Base-by-base conservation (phyloP, 2,329 filamentous ascomycete species). In the Mycosphaerella arachidis region DNA sequence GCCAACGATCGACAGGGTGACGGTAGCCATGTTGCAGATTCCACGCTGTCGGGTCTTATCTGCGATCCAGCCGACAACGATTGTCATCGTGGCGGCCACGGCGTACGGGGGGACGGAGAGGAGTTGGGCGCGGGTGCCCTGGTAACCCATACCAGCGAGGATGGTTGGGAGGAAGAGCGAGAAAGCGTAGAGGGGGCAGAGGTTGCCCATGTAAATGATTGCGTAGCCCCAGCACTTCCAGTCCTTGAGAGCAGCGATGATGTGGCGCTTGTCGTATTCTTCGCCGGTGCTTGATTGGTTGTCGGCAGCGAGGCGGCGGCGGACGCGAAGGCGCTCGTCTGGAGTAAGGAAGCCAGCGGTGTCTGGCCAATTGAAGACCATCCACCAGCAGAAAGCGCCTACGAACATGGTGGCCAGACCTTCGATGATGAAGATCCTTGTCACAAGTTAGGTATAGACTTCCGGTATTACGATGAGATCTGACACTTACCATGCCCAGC, bases 181-280 rank as follows among this genome's bases (percentile, higher is more conserved):
- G 66, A 72, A 72, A 33, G 67, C 66, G 60, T 72, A 72, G 18
- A 72, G 60, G 6, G 65, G 65, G 53, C 65, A 64, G 18, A 69
- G 55, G 48, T 59, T 60, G 12, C 69, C 90, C 86, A 91, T 91
- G 72, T 92, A 93, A 60, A 92, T 87, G 48, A 89, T 74, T 73
- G 90, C 89, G 16, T 84, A 88, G 1, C 82, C 78, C 75, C 86
- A 93, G 46, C 88, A 94, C 78, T 95, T 95, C 87, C 89, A 94
- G 71, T 95, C 91, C 60, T 82, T 87, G 13, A 93, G 52, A 16
- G 67, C 64, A 31, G 67, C 66, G 43, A 63, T 61, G 50, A 69
- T 63, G 58, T 69, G 66, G 48, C 63, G 66, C 55, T 66, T 67
- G 37, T 68, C 63, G 58, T 68, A 70, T 18, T 67, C 63, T 46